Conservation (phyloP, 371 early-diverging fungal species). For the Conidiobolus incongruus region DNA sequence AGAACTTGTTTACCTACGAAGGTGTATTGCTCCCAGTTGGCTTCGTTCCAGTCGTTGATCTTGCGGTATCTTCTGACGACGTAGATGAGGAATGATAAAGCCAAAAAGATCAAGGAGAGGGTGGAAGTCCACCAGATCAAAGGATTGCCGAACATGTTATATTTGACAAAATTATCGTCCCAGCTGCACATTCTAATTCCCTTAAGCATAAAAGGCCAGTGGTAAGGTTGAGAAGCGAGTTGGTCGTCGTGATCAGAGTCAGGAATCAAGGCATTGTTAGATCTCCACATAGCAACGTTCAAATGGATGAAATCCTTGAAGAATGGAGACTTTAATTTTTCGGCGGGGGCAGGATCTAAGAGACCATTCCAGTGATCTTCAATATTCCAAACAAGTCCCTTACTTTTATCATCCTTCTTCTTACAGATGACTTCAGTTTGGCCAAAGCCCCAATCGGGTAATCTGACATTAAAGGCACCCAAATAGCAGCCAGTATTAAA, state of each 20-base stretch:
- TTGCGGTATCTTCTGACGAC: slow-evolving; percentile 42
- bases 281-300: slow-evolving; percentile 94
- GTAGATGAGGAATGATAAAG: slow-evolving; percentile 19
- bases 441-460: slow-evolving; percentile 98
- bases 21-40: slow-evolving; percentile 44
- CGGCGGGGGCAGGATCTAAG: too few species aligned
- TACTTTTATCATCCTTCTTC: slow-evolving; percentile 26
- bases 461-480: slow-evolving; percentile 39
- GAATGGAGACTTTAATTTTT: slow-evolving; percentile 32
- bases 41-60: slow-evolving; percentile 27
- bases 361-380: slow-evolving; percentile 69
- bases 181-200: slow-evolving; percentile 97
- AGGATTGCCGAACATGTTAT: slow-evolving; percentile 92
- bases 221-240: slow-evolving; percentile 66
- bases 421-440: slow-evolving; percentile 91
- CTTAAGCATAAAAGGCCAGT: slow-evolving; percentile 85
- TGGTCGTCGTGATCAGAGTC: slow-evolving; percentile 90
- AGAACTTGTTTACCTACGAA: slow-evolving; percentile 42
- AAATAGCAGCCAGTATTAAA: slow-evolving; percentile 58
- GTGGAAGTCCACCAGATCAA: slow-evolving; percentile 84
- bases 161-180: slow-evolving; percentile 79
- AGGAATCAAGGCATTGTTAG: slow-evolving; percentile 93
- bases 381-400: slow-evolving; percentile 80
- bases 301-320: slow-evolving; percentile 75
- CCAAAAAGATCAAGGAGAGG: slow-evolving; percentile 30